Evolutionary conservation across 306 rosid species (phyloP), one percentile per base, ranked within the genome.

Genomic region (Nissolia schottii): DNA sequence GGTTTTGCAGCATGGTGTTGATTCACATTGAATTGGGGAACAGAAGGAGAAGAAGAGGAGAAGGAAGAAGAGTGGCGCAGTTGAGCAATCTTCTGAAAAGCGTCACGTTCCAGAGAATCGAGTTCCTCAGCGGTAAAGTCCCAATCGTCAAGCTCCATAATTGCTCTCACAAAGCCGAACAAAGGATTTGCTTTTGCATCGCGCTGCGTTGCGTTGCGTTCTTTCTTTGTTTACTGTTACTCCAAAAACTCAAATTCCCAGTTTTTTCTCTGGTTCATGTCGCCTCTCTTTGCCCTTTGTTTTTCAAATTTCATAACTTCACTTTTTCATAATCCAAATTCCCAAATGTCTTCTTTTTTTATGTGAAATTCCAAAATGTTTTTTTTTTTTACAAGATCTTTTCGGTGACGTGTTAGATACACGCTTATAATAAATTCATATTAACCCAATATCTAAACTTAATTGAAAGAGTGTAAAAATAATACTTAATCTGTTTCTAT

Each of bases 21-120:
- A 0, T 57, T 78, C 3, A 19, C 50, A 16, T 27, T 37, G 1
- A 22, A 8, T 29, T 43, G 32, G 1, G 37, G 64, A 38, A 10
- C 23, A 9, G 6, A 37, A 37, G 43, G 2, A 9, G 43, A 37
- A 37, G 43, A 13, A 27, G 83, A 46, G 8, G 85, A 50, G 8
- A 82, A 23, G 27, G 71, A 3, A 58, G 49, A 27, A 19, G 79
- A 69, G 32, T 80, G 23, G 76, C 88, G 95, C 3, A 70, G 75
- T 51, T 85, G 96, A 77, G 97, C 85, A 72, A 91, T 82, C 61
- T 91, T 91, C 79, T 83, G 85, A 10, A 86, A 75, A 74, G 98
- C 97, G 43, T 94, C 90, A 78, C 88, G 78, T 84, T 94, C 98
- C 28, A 94, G 90, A 19, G 87, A 83, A 79, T 94, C 98, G 7